phyloP scores from a whole-genome alignment of 805 yeast species.

The Wickerhamomyces silvicola region DNA sequence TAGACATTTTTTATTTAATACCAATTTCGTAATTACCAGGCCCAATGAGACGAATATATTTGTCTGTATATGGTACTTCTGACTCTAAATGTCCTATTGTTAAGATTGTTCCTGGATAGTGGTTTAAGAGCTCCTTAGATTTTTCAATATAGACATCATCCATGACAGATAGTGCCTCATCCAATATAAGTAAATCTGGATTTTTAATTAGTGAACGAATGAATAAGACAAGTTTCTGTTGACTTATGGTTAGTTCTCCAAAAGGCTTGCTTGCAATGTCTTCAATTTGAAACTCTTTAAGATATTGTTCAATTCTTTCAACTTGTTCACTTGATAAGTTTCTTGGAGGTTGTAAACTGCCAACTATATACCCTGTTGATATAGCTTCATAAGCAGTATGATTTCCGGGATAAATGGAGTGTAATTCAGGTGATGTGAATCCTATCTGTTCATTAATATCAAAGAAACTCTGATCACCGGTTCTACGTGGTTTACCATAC shows the following conservation, averaged over 20 bases:
- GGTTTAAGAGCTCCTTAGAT: conserved; percentile 45
- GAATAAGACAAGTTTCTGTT: conserved; percentile 74
- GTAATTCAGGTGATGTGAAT: conserved; percentile 86
- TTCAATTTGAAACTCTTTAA: conserved; percentile 40
- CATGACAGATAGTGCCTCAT: conserved; percentile 93
- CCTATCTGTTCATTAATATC: conserved; percentile 78
- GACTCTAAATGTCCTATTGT: conserved; percentile 73
- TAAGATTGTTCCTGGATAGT: conserved; percentile 65
- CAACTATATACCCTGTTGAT: conserved; percentile 69
- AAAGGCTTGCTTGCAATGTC: conserved; percentile 36
- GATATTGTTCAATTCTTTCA: conserved; percentile 36
- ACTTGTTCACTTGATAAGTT: conserved; percentile 31
- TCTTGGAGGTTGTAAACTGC: conserved; percentile 50
- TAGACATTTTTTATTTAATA: too few relatives aligned
- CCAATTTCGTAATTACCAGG: conserved; percentile 33
- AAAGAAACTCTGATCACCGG: conserved; percentile 73
- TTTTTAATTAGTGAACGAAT: conserved; percentile 70
- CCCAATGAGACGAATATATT: conserved; percentile 25
- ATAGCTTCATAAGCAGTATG: conserved; percentile 52
- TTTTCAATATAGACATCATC: conserved; percentile 50
- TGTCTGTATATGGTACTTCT: conserved; percentile 73
- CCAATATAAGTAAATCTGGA: conserved; percentile 76
- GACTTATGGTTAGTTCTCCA: conserved; percentile 51
- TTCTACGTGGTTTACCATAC: conserved; percentile 59
- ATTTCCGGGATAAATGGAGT: conserved; percentile 67